Evolutionary conservation across 176 grass and related monocot genomes (phyloP).

Genomic region (Eragrostis curvula): DNA sequence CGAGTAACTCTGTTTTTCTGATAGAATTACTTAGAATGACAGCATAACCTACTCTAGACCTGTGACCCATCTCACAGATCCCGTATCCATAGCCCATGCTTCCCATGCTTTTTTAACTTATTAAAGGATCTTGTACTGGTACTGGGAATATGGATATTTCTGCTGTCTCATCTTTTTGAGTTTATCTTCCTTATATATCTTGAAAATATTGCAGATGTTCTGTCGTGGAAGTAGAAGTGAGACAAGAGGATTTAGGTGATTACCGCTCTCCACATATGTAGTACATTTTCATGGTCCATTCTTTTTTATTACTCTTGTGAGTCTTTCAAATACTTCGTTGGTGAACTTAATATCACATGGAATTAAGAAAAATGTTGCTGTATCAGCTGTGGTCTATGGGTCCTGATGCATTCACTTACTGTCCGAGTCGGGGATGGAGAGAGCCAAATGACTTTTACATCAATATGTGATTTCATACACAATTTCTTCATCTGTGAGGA

Average conservation of each 20-base stretch:
- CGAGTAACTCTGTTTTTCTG: slow-evolving; percentile 2
- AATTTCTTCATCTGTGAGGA: slow-evolving; percentile 96
- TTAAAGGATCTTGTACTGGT: background rate
- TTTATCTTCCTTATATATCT: slow-evolving; percentile 37
- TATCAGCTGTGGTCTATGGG: slow-evolving; percentile 92
- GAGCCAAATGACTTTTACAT: slow-evolving; percentile 76
- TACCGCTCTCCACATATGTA: slow-evolving; percentile 2
- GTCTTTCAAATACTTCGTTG: slow-evolving; percentile 5
- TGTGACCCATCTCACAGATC: slow-evolving; percentile 3
- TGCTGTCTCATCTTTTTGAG: background rate
- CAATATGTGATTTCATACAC: slow-evolving; percentile 95
- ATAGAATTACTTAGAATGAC: background rate
- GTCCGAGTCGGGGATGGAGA: slow-evolving; percentile 85
- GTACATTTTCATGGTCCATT: slow-evolving; percentile 33
- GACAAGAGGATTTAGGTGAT: slow-evolving; percentile 95
- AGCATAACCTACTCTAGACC: slow-evolving; percentile 5
- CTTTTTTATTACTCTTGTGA: slow-evolving; percentile 30
- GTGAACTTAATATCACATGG: slow-evolving; percentile 25
- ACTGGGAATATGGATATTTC: background rate
- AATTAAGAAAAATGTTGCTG: slow-evolving; percentile 6
- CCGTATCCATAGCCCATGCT: background rate
- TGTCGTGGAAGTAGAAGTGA: slow-evolving; percentile 95
- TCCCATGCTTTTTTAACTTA: background rate
- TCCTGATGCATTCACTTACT: slow-evolving; percentile 88
- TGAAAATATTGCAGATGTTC: slow-evolving; percentile 69